phyloP scores from a whole-genome alignment of 306 rosid genomes.

The Gastrolobium villosum region DNA sequence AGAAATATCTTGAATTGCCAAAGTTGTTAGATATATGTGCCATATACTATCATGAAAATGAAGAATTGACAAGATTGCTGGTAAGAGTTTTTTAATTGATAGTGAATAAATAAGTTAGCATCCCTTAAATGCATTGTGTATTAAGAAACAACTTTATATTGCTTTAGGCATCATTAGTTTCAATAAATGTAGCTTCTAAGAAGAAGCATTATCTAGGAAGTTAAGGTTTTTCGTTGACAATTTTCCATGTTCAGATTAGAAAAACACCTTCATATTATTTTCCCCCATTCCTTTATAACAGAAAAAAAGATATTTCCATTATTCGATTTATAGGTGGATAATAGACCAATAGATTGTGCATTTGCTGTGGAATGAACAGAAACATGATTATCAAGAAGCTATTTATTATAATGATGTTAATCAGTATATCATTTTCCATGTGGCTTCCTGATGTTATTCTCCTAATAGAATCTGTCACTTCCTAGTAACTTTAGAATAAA shows the following conservation, averaged over 20 bases:
- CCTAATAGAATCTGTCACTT: background rate
- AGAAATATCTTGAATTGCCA: constrained; percentile 88
- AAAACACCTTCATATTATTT: background rate
- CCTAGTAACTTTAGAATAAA: background rate
- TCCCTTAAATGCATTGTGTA: constrained; percentile 8
- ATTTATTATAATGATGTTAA: constrained; percentile 15
- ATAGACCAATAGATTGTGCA: constrained; percentile 7
- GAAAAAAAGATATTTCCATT: constrained; percentile 1
- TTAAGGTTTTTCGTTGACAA: constrained; percentile 18
- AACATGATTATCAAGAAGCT: background rate
- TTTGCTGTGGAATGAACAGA: background rate
- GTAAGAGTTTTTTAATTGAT: constrained; percentile 56
- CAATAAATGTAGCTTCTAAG: constrained; percentile 20
- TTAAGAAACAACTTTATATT: constrained; percentile 12
- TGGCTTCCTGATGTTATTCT: constrained; percentile 14
- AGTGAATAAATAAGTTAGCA: constrained; percentile 22
- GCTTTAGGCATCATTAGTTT: constrained; percentile 26
- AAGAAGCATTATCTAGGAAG: constrained; percentile 31
- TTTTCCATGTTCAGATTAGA: constrained; percentile 8
- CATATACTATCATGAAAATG: constrained; percentile 84
- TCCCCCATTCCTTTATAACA: background rate
- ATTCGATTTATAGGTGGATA: background rate
- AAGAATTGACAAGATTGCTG: constrained; percentile 80
- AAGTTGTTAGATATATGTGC: constrained; percentile 95
- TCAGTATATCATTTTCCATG: background rate